Evolutionary conservation across 768 basidiomycete species (phyloP).

Genomic region (Leccinum longicurvipes): DNA sequence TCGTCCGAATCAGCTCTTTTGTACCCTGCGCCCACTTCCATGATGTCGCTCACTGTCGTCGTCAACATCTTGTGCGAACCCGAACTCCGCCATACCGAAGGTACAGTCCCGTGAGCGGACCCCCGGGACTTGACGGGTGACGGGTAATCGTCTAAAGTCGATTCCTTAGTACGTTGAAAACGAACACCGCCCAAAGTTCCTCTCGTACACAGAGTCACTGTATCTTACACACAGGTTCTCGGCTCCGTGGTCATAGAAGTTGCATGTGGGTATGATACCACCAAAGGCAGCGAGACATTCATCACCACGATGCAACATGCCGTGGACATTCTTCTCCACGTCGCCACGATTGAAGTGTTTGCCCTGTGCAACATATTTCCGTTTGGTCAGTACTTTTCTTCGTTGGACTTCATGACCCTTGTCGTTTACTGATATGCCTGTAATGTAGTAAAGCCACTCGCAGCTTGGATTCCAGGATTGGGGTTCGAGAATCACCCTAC

Average conservation of each 20-base stretch:
- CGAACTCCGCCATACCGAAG: no score
- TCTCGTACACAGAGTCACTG: no score
- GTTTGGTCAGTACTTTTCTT: neutral
- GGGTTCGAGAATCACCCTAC: neutral
- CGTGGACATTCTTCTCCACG: constrained; percentile 3
- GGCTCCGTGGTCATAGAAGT: neutral
- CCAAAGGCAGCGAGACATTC: neutral
- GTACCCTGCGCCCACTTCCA: no score
- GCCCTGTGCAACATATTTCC: constrained; percentile 1
- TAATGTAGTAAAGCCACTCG: neutral
- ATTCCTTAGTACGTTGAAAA: no score
- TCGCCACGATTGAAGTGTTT: neutral
- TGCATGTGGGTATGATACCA: constrained; percentile 3
- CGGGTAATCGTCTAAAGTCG: no score
- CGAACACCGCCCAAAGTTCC: no score
- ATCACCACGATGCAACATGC: constrained; percentile 7
- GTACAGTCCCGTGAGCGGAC: no score
- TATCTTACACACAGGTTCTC: no score
- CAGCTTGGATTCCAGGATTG: neutral
- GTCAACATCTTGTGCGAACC: no score
- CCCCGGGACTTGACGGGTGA: no score
- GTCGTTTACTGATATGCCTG: neutral
- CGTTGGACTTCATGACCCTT: neutral
- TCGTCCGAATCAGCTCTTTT: no score
- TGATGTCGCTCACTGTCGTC: no score